Evolutionary conservation across 495 filamentous ascomycete species (phyloP), one percentile per base, ranked within the genome.

Genomic region (Lophium mytilinum): DNA sequence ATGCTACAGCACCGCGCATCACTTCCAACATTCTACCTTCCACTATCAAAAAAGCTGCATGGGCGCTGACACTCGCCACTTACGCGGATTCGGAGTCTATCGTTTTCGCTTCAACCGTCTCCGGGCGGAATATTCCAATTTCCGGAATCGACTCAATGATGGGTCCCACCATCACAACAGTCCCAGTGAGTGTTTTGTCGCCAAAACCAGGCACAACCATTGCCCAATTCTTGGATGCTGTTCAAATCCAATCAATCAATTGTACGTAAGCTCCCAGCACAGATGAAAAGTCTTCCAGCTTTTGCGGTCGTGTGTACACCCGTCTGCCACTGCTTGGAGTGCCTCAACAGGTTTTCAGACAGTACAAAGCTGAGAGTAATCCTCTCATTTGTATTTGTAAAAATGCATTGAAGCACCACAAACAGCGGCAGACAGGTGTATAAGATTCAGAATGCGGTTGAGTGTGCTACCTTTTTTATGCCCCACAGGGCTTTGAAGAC

Each of bases 51-150:
- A 71, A 75, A 47, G 78, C 78, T 33, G 78, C 77, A 0, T 83
- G 78, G 79, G 77, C 76, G 0, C 66, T 81, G 24, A 65, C 80
- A 0, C 14, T 80, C 15, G 70, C 75, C 6, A 64, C 63, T 4
- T 71, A 78, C 37, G 75, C 75, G 4, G 68, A 64, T 0, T 73
- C 72, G 15, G 64, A 70, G 0, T 79, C 81, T 57, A 74, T 81
- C 8, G 75, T 76, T 50, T 81, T 81, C 57, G 80, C 77, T 6
- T 74, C 75, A 56, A 80, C 75, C 9, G 57, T 81, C n/a, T 74
- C 76, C 18, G 80, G 80, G 0, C 69, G 81, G 35, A 76, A 80
- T 48, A 71, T 75, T 30, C 66, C 75, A 17, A 58, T 81, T n/a
- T 68, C 73, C 5, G 75, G 75, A 0, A 75, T 81, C 14, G 71